These are phyloP conservation scores for Sindora glabra DNA, from an alignment of 306 rosid genomes.

Conservation along the genomic window DNA sequence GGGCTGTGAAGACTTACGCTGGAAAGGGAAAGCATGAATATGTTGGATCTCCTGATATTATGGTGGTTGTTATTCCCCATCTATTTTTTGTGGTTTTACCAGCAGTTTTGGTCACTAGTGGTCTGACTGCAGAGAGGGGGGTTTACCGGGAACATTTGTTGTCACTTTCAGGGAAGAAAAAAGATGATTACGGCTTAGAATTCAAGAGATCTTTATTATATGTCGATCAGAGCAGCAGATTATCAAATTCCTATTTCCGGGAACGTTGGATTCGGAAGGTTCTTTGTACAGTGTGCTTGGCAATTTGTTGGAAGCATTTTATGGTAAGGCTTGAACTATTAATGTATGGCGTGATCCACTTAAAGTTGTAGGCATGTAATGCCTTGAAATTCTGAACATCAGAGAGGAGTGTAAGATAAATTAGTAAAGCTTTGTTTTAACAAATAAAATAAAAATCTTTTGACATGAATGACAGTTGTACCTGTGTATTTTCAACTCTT, in stretches of 20 bases:
- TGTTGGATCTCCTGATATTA: slow-evolving; percentile 73
- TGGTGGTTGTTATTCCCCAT: slow-evolving; percentile 89
- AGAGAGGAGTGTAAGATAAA: not conserved
- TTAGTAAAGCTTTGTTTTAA: not conserved
- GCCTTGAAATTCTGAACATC: not conserved
- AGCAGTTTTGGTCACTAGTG: slow-evolving; percentile 41
- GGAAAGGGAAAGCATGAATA: slow-evolving; percentile 45
- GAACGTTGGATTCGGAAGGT: slow-evolving; percentile 52
- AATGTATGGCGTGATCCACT: not conserved
- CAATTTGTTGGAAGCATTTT: slow-evolving; percentile 73
- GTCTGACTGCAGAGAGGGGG: slow-evolving; percentile 60
- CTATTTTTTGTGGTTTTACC: slow-evolving; percentile 66
- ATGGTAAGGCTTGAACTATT: slow-evolving; percentile 44
- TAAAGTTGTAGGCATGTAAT: not conserved
- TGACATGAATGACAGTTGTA: not conserved
- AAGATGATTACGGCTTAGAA: slow-evolving; percentile 48
- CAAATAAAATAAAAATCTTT: not conserved
- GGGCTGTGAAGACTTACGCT: slow-evolving; percentile 50
- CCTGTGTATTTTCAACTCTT: not conserved
- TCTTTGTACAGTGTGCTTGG: slow-evolving; percentile 52
- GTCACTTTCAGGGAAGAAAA: slow-evolving; percentile 58
- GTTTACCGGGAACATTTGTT: slow-evolving; percentile 40
- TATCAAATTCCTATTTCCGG: slow-evolving; percentile 24
- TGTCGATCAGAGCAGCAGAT: slow-evolving; percentile 15
- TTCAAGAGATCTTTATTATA: slow-evolving; percentile 14